Evolutionary conservation across 345 rosid genomes (phyloP), one percentile per base, ranked within the genome.

Genomic region (Eucalyptus globulus): DNA sequence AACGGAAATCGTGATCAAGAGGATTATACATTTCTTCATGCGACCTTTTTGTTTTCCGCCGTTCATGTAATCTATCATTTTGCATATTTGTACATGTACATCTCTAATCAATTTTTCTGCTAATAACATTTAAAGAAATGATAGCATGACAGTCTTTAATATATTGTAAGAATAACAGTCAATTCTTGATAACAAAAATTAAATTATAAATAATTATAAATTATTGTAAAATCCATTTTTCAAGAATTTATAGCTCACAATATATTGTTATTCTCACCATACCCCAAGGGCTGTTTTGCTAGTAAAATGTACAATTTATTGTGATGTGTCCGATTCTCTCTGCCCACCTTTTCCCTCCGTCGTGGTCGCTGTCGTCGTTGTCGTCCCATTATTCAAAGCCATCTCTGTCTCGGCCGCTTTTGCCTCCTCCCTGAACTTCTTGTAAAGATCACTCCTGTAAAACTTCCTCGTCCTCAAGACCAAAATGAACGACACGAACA

Each of bases 401-500:
- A 94, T 92, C 80, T 94, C 93, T 11, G 31, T 87, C 91, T 92
- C 95, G 1, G 91, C 92, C 15, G 90, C 91, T 62, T 88, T 86
- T 14, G 91, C 95, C 34, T 90, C 93, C 86, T 95, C 94, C 87
- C 95, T 87, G 88, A 94, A 94, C 89, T 92, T 96, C 90, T 93
- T 93, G 87, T 96, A 96, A 14, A 96, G 91, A 88, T 96, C 98
- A 88, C 95, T 89, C 93, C 89, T 90, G 40, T 95, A 94, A 92
- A 96, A 95, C 34, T 94, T 93, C 86, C 92, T 93, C 4, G 98
- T 96, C 92, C 98, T 93, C 16, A 88, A 3, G 65, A 92, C 98
- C 91, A 96, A 88, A 89, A 96, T n/a, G 7, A 95, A 56, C 7
- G 97, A 94, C 40, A 93, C 92, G 26, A 94, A 31, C 4, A 91